Evolutionary conservation across 768 basidiomycete genomes (phyloP).

Genomic region (Collybia mongolica): DNA sequence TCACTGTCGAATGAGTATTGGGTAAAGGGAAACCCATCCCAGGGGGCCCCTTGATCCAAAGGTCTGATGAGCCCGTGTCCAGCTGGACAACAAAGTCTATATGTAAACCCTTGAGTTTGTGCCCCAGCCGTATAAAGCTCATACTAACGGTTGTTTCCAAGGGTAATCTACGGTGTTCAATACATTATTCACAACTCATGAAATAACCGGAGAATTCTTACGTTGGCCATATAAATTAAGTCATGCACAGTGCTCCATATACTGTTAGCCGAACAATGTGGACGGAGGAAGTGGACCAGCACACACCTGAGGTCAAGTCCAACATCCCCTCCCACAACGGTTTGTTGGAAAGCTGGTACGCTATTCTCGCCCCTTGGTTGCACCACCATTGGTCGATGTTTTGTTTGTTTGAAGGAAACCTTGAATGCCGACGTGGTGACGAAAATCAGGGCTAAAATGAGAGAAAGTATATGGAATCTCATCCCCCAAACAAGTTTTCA

Average conservation of each 20-base stretch:
- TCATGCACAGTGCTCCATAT: slow-evolving; percentile 64
- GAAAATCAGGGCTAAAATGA: slow-evolving; percentile 34
- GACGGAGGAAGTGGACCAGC: background rate
- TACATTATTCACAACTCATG: too few species aligned
- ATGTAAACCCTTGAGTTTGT: slow-evolving; percentile 7
- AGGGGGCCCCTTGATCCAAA: slow-evolving; percentile 53
- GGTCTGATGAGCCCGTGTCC: slow-evolving; percentile 84
- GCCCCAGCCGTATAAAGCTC: background rate
- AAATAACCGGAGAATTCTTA: slow-evolving; percentile 30
- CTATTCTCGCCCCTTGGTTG: slow-evolving; percentile 33
- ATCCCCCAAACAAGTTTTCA: slow-evolving; percentile 28
- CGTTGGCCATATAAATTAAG: slow-evolving; percentile 77
- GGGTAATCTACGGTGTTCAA: slow-evolving; percentile 48
- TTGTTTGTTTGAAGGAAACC: slow-evolving; percentile 47
- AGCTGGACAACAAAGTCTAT: slow-evolving; percentile 78
- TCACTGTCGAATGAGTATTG: slow-evolving; percentile 46
- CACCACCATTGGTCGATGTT: slow-evolving; percentile 27
- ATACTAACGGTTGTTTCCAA: slow-evolving; percentile 55
- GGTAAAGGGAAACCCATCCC: slow-evolving; percentile 47
- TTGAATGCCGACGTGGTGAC: slow-evolving; percentile 42
- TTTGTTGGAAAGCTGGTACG: slow-evolving; percentile 28
- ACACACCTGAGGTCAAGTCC: slow-evolving; percentile 47
- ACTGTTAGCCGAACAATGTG: background rate
- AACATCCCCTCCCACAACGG: slow-evolving; percentile 31
- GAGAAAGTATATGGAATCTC: slow-evolving; percentile 34